Base-by-base conservation (phyloP, 176 grass and related monocot genomes). In the Cocos nucifera region DNA sequence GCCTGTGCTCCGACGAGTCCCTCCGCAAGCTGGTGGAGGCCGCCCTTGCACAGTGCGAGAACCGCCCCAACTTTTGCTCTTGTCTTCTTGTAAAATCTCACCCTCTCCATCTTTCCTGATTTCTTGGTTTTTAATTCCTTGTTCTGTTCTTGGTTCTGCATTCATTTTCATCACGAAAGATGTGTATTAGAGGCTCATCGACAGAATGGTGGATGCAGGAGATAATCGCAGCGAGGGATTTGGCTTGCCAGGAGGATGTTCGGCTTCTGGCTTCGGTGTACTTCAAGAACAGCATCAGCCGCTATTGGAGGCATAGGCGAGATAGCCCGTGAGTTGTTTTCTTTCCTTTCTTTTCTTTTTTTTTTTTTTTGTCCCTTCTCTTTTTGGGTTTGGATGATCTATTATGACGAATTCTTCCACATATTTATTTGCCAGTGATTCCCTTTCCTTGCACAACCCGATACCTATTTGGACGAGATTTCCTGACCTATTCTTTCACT, bases 241-340 rank as follows among this genome's bases (percentile, higher is more conserved):
- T 72, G 62, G 60, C 84, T 57, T 89, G 93, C 26, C 77, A 87
- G 30, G 87, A 98, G 71, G 93, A 98, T 62, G 93, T 83, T 4
- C 83, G 93, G 18, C 81, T 98, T 1, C 78, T 98, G 30, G 93
- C 93, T 28, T 91, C 93, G 0, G 87, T 98, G 26, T 98, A 92
- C 67, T 98, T 98, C 54, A 98, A 92, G 73, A 98, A 98, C 74
- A 86, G 93, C 59, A 98, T 98, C 67, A 92, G 56, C 63, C 93
- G 93, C 32, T 98, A 92, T 63, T 98, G 93, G 93, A 73, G 93
- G 28, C 64, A 82, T 49, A 79, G 93, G 52, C 84, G 87, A 2
- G 87, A 98, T 85, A 69, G 78, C 7, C 60, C 72, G 93, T 98
- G 65, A 88, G 93, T 16, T 57, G 27, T 66, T 76, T 44, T 12